phyloP scores from a whole-genome alignment of 441 rosid genomes.

The Populus hybrid region DNA sequence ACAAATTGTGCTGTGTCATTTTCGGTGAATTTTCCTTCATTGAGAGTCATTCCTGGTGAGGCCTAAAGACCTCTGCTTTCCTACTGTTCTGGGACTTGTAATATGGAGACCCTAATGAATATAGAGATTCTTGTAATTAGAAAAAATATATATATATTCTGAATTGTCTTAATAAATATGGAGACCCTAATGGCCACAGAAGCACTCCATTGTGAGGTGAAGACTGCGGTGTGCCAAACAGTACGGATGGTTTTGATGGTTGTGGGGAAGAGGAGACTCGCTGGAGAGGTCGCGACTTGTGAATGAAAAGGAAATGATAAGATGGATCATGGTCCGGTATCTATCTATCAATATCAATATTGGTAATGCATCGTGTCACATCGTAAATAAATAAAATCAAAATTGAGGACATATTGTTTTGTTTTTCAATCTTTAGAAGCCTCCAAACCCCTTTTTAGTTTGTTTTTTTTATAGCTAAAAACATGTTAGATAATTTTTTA shows the following conservation, averaged over 20 bases:
- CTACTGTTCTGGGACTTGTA: not conserved
- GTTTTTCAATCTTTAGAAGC: not conserved
- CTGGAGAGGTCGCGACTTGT: not conserved
- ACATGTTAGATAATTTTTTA: no score
- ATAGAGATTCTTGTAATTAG: not conserved
- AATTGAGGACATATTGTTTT: not conserved
- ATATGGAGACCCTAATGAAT: no score
- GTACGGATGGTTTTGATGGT: not conserved
- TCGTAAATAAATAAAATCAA: not conserved
- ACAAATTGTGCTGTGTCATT: not conserved
- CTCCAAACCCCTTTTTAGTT: not conserved
- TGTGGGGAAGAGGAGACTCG: not conserved
- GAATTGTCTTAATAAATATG: no score
- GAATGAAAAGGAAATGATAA: constrained; percentile 9
- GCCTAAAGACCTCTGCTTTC: not conserved
- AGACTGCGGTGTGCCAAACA: not conserved
- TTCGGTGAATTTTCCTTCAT: not conserved
- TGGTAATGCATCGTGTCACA: not conserved
- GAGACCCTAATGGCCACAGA: no score
- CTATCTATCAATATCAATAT: not conserved
- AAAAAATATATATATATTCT: no score
- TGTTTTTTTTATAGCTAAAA: no score
- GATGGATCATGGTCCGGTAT: constrained; percentile 18
- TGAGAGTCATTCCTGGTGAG: not conserved
- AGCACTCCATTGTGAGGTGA: no score